Percentiles rank a stretch among this genome's conserved stretches.
These are phyloP conservation scores for Talaromyces islandicus DNA, from an alignment of 2,329 filamentous ascomycete species.

Conservation along the genomic window DNA sequence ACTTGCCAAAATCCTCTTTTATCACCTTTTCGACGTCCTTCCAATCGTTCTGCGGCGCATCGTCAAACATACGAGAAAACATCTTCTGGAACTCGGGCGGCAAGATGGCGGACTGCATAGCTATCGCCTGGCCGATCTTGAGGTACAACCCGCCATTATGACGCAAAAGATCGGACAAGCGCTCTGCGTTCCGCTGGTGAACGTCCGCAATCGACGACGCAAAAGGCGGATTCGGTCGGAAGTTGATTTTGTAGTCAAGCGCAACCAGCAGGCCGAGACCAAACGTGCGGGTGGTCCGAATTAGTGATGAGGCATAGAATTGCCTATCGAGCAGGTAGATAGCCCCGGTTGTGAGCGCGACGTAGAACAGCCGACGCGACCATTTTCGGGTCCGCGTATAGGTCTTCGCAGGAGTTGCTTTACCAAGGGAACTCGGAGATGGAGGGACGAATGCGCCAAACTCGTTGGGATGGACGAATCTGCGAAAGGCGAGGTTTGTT, in stretches of 20 bases:
- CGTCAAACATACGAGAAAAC: slow-evolving; percentile 96
- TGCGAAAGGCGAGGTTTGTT: slow-evolving; percentile 13
- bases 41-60: slow-evolving; percentile 91
- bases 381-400: slow-evolving; percentile 68
- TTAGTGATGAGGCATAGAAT: slow-evolving; percentile 72
- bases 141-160: slow-evolving; percentile 89
- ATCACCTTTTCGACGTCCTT: slow-evolving; percentile 79
- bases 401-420: slow-evolving; percentile 62
- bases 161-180: slow-evolving; percentile 73
- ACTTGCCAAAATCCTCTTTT: slow-evolving; percentile 76
- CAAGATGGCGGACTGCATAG: slow-evolving; percentile 92
- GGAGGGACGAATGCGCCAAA: slow-evolving; percentile 69
- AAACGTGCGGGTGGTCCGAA: slow-evolving; percentile 77
- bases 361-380: slow-evolving; percentile 64
- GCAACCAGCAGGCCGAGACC: slow-evolving; percentile 72
- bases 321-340: slow-evolving; percentile 65
- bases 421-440: slow-evolving; percentile 70
- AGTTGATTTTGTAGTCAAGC: slow-evolving; percentile 95
- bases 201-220: slow-evolving; percentile 70
- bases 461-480: slow-evolving; percentile 32
- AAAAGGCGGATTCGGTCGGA: slow-evolving; percentile 69
- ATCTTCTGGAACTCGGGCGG: slow-evolving; percentile 94
- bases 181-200: slow-evolving; percentile 76
- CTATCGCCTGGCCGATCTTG: slow-evolving; percentile 97
- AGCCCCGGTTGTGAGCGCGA: slow-evolving; percentile 54